Percentiles rank a stretch among this genome's conserved stretches.
phyloP scores from a whole-genome alignment of 768 basidiomycete species.

The Sutorius australiensis region DNA sequence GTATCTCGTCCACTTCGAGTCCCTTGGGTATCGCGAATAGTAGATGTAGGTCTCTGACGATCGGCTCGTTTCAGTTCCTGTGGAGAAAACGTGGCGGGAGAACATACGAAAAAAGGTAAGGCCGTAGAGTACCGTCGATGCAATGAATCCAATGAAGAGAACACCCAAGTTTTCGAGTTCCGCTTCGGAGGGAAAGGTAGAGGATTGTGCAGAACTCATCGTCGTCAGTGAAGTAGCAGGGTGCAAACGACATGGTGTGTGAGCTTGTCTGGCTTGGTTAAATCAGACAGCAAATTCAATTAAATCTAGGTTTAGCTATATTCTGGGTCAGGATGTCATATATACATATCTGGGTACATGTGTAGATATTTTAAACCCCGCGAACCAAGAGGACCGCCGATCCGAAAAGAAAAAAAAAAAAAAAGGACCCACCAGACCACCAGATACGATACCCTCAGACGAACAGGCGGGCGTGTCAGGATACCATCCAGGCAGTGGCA shows the following conservation, averaged over 20 bases:
- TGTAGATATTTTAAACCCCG: not conserved
- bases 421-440: not conserved
- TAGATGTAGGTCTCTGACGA: constrained; percentile 29
- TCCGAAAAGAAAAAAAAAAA: not conserved
- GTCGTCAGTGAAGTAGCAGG: not conserved
- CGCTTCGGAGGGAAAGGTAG: constrained; percentile 9
- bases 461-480: no score
- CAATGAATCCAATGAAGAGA: constrained; percentile 28
- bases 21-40: constrained; percentile 25
- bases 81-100: not conserved
- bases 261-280: not conserved
- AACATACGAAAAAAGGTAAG: constrained; percentile 33
- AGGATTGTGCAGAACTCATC: constrained; percentile 10
- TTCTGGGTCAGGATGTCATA: not conserved
- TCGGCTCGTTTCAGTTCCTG: not conserved
- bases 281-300: constrained; percentile 9
- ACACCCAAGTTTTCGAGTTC: constrained; percentile 26
- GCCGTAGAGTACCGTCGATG: constrained; percentile 28
- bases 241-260: constrained; percentile 1
- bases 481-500: no score
- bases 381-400: not conserved
- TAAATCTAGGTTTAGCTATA: not conserved
- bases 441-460: no score
- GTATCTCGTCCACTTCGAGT: constrained; percentile 15
- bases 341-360: constrained; percentile 1